phyloP scores from a whole-genome alignment of 2,329 filamentous ascomycete genomes.

The Hymenoscyphus fructigenus region DNA sequence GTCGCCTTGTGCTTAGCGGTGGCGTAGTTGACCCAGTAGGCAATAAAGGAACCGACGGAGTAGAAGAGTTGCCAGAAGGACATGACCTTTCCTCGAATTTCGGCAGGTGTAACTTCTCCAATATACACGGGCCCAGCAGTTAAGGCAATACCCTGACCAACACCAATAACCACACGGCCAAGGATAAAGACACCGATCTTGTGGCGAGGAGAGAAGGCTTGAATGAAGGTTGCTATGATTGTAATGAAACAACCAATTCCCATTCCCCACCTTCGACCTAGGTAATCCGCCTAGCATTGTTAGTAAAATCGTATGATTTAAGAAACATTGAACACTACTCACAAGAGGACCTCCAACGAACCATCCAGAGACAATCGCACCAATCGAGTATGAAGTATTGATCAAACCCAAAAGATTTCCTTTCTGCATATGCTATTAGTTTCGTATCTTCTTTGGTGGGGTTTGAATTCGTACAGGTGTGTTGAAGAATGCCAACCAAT shows the following conservation, averaged over 20 bases:
- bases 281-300: conserved; percentile 44
- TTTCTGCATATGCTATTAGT: conserved; percentile 32
- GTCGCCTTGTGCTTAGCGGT: conserved; percentile 22
- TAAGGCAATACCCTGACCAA: conserved; percentile 68
- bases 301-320: neutral
- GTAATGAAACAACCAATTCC: conserved; percentile 63
- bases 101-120: conserved; percentile 62
- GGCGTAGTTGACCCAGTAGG: conserved; percentile 31
- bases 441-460: neutral
- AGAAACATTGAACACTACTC: neutral
- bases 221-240: conserved; percentile 67
- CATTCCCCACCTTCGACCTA: conserved; percentile 58
- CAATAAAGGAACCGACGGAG: conserved; percentile 48
- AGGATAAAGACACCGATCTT: conserved; percentile 67
- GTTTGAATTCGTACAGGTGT: conserved; percentile 18
- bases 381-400: conserved; percentile 71
- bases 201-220: conserved; percentile 60
- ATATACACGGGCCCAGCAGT: conserved; percentile 70
- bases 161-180: conserved; percentile 66
- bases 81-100: conserved; percentile 68
- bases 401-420: conserved; percentile 52
- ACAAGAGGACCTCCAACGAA: conserved; percentile 61
- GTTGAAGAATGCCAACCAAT: conserved; percentile 66
- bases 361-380: conserved; percentile 68
- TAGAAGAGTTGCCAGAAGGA: conserved; percentile 66